Base-by-base conservation (phyloP, 768 basidiomycete species). In the Boletellus ananas region DNA sequence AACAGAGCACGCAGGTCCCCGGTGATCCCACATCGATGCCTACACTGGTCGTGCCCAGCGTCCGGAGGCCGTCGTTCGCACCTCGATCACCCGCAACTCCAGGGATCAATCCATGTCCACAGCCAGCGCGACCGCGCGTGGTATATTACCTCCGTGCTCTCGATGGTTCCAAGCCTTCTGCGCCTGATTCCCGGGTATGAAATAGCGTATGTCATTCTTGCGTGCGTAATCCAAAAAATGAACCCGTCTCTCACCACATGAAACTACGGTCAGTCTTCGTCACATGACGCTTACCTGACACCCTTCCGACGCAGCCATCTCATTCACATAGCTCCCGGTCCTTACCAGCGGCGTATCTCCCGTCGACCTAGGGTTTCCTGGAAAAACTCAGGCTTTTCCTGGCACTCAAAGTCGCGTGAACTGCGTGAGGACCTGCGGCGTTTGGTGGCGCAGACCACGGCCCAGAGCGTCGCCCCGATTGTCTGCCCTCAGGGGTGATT, bases 401-500 rank as follows among this genome's bases (percentile, higher is more conserved):
- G 23, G 62, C 25, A 41, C 58, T 56, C 36, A 55, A 47, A 40
- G 23, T 53, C 45, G 54, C 49, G 40, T 57, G 55, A 52, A 47
- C 50, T 16, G 38, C 56, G 47, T 49, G 57, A 53, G 56, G 59
- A 21, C 51, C 41, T 56, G 48, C 58, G 49, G 50, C 49, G 37
- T 56, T 62, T 12, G 56, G 59, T 54, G 55, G 66, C 49, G 62
- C 60, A 49, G 59, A 62, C 54, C 58, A 58, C 23, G 58, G 58
- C 35, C 54, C 53, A 51, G 65, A 56, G 46, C 51, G 56, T 43
- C 46, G 57, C n/a, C 64, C 68, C 44, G 62, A 48, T 52, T 74
- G 73, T 49, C 69, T 69, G 45, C 74, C 75, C 41, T 72, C 74
- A 37, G 70, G 66, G 17, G 74, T 79, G 50, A 77, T 60, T 29